Evolutionary conservation across 345 rosid species (phyloP).

Genomic region (Syzygium oleosum): DNA sequence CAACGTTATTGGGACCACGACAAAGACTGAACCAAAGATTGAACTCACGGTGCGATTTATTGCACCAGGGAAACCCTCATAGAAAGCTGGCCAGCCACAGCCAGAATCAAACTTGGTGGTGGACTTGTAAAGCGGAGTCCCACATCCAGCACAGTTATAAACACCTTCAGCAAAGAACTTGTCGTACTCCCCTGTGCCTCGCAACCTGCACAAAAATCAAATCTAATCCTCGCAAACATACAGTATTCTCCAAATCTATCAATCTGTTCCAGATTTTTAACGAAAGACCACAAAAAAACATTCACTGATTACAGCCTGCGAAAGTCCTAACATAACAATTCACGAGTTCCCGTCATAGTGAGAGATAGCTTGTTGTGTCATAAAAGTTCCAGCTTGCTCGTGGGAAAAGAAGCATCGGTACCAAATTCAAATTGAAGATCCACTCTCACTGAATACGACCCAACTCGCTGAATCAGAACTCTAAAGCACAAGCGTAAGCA

Average conservation of each 20-base stretch:
- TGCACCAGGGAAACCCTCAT: conserved; percentile 61
- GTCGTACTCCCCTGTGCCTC: conserved; percentile 50
- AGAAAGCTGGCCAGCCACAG: conserved; percentile 88
- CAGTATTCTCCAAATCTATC: neutral
- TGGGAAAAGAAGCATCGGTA: neutral
- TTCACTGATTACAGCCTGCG: rapidly evolving
- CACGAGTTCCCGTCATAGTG: neutral
- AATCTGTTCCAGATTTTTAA: neutral
- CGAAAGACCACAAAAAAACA: neutral
- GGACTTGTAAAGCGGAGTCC: conserved; percentile 52
- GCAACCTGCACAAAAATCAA: conserved; percentile 6
- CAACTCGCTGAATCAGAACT: neutral
- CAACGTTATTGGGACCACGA: neutral
- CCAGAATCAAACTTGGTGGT: conserved; percentile 59
- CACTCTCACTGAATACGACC: neutral
- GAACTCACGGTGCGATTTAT: conserved; percentile 41
- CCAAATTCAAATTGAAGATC: neutral
- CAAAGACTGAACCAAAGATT: neutral
- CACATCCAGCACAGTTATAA: conserved; percentile 61
- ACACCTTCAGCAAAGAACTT: conserved; percentile 45
- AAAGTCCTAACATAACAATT: neutral
- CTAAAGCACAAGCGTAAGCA: neutral
- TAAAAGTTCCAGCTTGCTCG: neutral
- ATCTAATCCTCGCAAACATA: neutral
- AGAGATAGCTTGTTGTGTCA: neutral